Evolutionary conservation across 495 filamentous ascomycete genomes (phyloP), one percentile per base, ranked within the genome.

Genomic region (Trichoderma orchidacearum): DNA sequence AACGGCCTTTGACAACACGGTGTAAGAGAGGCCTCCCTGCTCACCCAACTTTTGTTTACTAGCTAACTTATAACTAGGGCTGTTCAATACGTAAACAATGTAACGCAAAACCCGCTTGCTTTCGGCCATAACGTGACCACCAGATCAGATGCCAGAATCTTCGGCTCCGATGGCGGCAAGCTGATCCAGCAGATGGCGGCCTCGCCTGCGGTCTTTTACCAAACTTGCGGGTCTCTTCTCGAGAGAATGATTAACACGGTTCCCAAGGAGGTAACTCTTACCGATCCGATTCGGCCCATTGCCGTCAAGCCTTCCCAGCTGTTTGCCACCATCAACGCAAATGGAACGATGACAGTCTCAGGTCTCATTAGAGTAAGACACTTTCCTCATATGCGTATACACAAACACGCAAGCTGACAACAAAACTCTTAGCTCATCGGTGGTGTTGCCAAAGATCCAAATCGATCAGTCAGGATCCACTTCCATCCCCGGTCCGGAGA

Each of bases 71-170:
- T 25, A 48, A 13, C 18, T 9, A 58, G 56, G 17, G 58, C 55
- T 51, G 25, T 53, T 59, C 5, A 65, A 59, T 36, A 35, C 12
- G 56, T 58, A 11, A 29, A 21, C 15, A 58, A 58, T 17, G 23
- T 18, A 5, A 60, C 61, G 30, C 66, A 64, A n/a, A 70, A 70
- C 29, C 70, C 67, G 13, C 56, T 72, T 2, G 68, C 68, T 3
- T 57, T 54, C 48, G 58, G 59, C 36, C 32, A 48, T 27, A 68
- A 70, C 25, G 57, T 29, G 1, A 62, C 65, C 30, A 67, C 63
- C 3, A 64, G 68, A 30, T 74, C 74, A 3, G 74, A 77, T 60
- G 51, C 59, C 17, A 58, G 64, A 7, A 63, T 77, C 17, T 77
- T 71, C 57, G 58, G 50, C n/a, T 62, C 68, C 8, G 74, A 77